Evolutionary conservation across 345 rosid genomes (phyloP).

Genomic region (Aquilaria malaccensis): DNA sequence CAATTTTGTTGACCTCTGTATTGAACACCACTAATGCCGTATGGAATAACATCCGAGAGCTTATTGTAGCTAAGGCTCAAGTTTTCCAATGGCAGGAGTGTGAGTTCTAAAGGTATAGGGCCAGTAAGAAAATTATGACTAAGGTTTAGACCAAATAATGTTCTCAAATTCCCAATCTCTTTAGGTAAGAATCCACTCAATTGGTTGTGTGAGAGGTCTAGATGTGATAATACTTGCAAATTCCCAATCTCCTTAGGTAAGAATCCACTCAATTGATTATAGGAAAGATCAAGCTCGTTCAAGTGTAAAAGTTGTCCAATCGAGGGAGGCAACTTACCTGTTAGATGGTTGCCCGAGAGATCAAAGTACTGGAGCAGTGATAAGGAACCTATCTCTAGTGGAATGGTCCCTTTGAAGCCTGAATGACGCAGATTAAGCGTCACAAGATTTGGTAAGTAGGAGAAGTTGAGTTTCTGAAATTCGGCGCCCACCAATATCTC

Average conservation of each 20-base stretch:
- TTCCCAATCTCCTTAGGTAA: background rate
- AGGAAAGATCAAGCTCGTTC: background rate
- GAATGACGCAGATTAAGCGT: background rate
- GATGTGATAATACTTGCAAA: background rate
- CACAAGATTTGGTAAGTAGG: background rate
- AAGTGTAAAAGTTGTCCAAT: background rate
- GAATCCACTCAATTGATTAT: background rate
- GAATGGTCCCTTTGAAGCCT: constrained; percentile 3
- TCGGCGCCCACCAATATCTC: no score
- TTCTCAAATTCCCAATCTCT: background rate
- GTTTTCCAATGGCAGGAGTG: background rate
- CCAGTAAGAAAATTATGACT: constrained; percentile 3
- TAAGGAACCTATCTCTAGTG: background rate
- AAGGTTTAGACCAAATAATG: background rate
- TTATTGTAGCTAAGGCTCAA: background rate
- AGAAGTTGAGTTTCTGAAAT: no score
- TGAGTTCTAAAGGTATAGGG: background rate
- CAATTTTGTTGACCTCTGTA: no score
- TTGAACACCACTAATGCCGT: background rate
- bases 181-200: constrained; percentile 5
- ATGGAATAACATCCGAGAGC: background rate
- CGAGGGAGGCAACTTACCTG: background rate
- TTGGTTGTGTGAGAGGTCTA: constrained; percentile 2
- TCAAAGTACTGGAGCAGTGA: no score
- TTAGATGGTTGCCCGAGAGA: background rate